phyloP scores from a whole-genome alignment of 306 rosid genomes.

The Quercus wislizeni region DNA sequence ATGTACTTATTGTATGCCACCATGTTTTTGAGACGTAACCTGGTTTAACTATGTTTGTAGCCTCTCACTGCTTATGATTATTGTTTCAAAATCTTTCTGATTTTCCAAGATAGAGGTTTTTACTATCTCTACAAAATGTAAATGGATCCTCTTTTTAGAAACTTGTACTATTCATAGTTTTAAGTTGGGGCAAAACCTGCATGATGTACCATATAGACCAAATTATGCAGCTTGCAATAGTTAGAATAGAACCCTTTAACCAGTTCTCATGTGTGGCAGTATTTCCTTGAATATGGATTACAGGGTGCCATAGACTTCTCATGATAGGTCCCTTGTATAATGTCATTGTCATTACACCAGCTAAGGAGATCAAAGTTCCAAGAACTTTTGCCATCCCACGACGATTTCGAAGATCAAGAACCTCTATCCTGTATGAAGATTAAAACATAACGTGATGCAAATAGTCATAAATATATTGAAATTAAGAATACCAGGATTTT shows the following conservation, averaged over 20 bases:
- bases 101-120: background rate
- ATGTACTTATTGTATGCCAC: no score
- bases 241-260: constrained; percentile 80
- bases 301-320: constrained; percentile 51
- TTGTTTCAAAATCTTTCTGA: background rate
- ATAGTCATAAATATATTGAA: background rate
- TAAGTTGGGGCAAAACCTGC: constrained; percentile 54
- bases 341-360: constrained; percentile 79
- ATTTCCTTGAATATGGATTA: constrained; percentile 44
- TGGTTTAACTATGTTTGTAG: no score
- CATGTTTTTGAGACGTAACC: no score
- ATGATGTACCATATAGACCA: constrained; percentile 83
- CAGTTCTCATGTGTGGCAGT: constrained; percentile 44
- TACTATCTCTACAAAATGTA: background rate
- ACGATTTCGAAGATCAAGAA: constrained; percentile 42
- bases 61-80: no score
- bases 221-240: constrained; percentile 58
- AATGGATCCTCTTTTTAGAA: background rate
- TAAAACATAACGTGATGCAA: background rate
- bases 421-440: constrained; percentile 48
- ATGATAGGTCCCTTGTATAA: constrained; percentile 65
- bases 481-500: background rate
- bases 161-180: background rate
- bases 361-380: constrained; percentile 65
- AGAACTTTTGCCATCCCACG: constrained; percentile 63